Conservation (phyloP, 768 basidiomycete genomes). For the Tubosaeta brunneosetosa region DNA sequence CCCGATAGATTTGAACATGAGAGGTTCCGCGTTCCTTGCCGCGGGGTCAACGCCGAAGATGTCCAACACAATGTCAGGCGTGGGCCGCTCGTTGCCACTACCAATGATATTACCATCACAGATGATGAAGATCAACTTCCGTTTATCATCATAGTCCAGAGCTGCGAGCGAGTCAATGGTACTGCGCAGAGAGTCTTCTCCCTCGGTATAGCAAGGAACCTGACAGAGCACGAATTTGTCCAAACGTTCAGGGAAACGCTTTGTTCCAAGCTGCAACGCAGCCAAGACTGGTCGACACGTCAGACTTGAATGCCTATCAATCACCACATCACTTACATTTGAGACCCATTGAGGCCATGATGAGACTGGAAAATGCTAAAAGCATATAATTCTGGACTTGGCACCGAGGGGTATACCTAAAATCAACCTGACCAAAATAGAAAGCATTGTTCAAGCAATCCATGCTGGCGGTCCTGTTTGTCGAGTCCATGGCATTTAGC, state of each 20-base stretch:
- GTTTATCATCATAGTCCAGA: constrained; percentile 66
- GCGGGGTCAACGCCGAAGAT: constrained; percentile 63
- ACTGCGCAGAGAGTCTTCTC: constrained; percentile 61
- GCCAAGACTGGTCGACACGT: constrained; percentile 47
- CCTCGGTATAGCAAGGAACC: constrained; percentile 68
- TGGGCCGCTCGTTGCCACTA: constrained; percentile 61
- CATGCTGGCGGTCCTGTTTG: constrained; percentile 36
- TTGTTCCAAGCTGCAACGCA: constrained; percentile 55
- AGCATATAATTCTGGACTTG: constrained; percentile 60
- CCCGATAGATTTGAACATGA: constrained; percentile 65
- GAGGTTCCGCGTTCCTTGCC: constrained; percentile 57
- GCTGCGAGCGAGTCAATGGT: constrained; percentile 67
- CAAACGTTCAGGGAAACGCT: constrained; percentile 58
- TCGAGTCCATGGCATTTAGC: constrained; percentile 37
- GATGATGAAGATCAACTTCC: constrained; percentile 61
- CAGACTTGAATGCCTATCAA: constrained; percentile 4
- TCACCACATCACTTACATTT: constrained; percentile 47
- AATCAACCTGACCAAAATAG: constrained; percentile 53
- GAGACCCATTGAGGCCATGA: constrained; percentile 51
- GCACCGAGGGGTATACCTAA: constrained; percentile 51
- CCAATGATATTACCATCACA: constrained; percentile 73
- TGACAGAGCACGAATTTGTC: constrained; percentile 70
- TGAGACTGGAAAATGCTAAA: constrained; percentile 48
- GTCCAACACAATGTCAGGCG: constrained; percentile 63
- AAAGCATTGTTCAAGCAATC: constrained; percentile 60